Evolutionary conservation across 73 alveolate species (phyloP).

Genomic region (Durusdinium trenchii): DNA sequence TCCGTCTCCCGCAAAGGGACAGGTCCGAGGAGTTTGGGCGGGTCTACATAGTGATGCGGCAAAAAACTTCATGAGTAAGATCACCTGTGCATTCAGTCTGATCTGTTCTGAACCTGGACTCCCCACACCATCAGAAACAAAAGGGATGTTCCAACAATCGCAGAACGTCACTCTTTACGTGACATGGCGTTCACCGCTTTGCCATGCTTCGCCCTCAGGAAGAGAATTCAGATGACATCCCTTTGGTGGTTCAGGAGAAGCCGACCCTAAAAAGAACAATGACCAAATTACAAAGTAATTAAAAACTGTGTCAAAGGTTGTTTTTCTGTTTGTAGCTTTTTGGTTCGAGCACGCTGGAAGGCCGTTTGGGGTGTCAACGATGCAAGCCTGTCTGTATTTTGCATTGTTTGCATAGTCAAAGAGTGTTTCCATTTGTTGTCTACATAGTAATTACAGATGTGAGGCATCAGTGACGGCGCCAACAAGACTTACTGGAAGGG

Average conservation of each 20-base stretch:
- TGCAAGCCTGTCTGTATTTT: background rate
- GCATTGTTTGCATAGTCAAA: background rate
- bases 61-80: too few species aligned
- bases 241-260: constrained; percentile 66
- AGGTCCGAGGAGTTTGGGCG: too few species aligned
- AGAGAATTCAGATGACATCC: constrained; percentile 54
- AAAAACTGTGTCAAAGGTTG: background rate
- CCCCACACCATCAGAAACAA: too few species aligned
- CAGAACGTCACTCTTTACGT: too few species aligned
- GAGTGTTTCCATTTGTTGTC: background rate
- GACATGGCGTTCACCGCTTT: too few species aligned
- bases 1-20: too few species aligned
- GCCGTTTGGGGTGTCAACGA: background rate
- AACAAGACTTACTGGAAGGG: background rate
- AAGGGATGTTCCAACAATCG: too few species aligned
- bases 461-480: background rate
- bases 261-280: background rate
- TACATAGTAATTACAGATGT: background rate
- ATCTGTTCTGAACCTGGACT: too few species aligned
- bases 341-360: background rate
- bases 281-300: too few species aligned
- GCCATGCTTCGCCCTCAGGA: constrained; percentile 26
- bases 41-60: too few species aligned
- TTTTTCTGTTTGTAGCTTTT: background rate
- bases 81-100: too few species aligned